Evolutionary conservation across 306 rosid genomes (phyloP).

Genomic region (Trifolium repens): DNA sequence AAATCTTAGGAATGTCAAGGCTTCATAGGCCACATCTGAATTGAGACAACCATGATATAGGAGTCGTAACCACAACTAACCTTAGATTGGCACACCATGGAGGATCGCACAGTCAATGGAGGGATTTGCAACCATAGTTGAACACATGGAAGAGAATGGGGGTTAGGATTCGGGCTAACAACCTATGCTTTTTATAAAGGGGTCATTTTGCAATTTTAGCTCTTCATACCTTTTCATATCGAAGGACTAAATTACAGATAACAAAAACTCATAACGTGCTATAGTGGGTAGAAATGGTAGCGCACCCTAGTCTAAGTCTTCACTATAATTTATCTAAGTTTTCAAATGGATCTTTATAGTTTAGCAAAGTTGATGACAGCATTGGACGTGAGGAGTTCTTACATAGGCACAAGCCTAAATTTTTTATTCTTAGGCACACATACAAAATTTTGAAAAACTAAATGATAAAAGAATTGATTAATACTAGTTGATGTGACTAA

Average conservation of each 20-base stretch:
- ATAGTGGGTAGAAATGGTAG: neutral
- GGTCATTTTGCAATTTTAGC: neutral
- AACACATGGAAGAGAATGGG: neutral
- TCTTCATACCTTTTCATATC: neutral
- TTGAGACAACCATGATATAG: neutral
- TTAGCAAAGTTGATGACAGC: neutral
- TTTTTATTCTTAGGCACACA: no score
- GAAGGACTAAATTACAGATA: neutral
- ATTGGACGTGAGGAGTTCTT: no score
- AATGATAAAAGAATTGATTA: no score
- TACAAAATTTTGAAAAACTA: no score
- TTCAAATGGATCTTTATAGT: slow-evolving; percentile 1
- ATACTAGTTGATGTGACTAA: no score
- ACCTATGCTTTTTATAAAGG: neutral
- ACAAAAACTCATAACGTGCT: neutral
- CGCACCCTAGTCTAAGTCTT: neutral
- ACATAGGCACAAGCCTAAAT: no score
- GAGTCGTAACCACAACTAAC: neutral
- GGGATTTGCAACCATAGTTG: neutral
- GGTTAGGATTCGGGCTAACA: neutral
- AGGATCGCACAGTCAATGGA: neutral
- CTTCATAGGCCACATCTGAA: neutral
- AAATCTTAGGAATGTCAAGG: neutral
- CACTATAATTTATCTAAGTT: neutral
- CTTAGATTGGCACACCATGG: no score